Conservation (phyloP, 1,284 basidiomycete species). For the Cystobasidium sp. region DNA sequence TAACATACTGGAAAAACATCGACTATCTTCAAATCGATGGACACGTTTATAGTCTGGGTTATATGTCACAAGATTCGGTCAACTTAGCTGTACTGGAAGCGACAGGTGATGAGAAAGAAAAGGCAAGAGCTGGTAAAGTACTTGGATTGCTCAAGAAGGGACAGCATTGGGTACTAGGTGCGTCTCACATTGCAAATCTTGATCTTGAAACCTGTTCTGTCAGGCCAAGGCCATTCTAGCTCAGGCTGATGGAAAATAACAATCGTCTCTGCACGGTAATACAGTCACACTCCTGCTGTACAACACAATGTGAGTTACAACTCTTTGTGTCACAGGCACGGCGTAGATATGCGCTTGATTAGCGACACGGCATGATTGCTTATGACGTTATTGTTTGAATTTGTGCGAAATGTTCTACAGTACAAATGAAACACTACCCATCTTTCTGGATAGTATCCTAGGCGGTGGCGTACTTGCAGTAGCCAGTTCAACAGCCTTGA, state of each 20-base stretch:
- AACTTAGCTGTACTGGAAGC: conserved; percentile 82
- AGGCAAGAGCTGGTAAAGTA: conserved; percentile 73
- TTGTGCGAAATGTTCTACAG: conserved; percentile 6
- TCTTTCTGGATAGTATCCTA: conserved; percentile 69
- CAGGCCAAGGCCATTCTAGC: no score
- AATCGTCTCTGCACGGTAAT: not conserved
- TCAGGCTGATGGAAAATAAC: not conserved
- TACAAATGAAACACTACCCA: conserved; percentile 43
- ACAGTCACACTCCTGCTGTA: conserved; percentile 44
- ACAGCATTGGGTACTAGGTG: conserved; percentile 92
- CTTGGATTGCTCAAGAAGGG: conserved; percentile 76
- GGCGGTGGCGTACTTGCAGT: conserved; percentile 82
- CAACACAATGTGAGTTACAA: conserved; percentile 25
- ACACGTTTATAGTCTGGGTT: conserved; percentile 64
- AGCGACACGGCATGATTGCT: not conserved
- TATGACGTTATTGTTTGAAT: not conserved
- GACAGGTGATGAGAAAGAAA: conserved; percentile 76
- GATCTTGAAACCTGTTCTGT: no score
- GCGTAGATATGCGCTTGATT: not conserved
- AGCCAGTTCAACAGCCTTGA: conserved; percentile 69
- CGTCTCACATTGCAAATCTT: no score
- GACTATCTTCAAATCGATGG: conserved; percentile 63
- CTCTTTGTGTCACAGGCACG: no score
- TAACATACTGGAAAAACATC: not conserved
- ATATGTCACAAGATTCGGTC: conserved; percentile 90